These are phyloP conservation scores for Conticribra guillardii DNA, from an alignment of 108 stramenopile species.

Conservation along the genomic window DNA sequence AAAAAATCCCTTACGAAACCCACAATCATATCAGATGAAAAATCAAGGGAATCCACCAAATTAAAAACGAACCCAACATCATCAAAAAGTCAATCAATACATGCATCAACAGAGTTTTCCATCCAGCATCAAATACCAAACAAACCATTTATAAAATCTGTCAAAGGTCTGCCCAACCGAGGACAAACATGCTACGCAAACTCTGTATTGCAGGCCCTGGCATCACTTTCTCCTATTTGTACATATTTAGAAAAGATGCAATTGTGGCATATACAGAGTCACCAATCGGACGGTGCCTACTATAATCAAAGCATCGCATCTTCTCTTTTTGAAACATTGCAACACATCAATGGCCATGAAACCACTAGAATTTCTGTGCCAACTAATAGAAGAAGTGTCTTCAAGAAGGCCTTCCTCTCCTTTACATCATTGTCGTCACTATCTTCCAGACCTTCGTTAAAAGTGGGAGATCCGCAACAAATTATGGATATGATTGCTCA, in stretches of 20 bases:
- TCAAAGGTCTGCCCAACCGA: conserved; percentile 66
- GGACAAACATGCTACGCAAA: conserved; percentile 88
- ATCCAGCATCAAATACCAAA: not conserved
- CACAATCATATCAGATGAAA: too few species aligned
- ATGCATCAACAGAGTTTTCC: not conserved
- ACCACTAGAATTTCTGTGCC: not conserved
- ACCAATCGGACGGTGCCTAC: not conserved
- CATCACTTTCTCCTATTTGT: conserved; percentile 61
- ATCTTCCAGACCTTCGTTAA: not conserved
- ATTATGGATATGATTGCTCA: conserved; percentile 51
- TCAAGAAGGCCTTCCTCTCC: conserved; percentile 21
- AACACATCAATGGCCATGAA: conserved; percentile 50
- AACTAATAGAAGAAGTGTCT: conserved; percentile 10
- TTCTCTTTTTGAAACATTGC: conserved; percentile 33
- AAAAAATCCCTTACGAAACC: too few species aligned
- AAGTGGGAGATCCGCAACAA: conserved; percentile 14
- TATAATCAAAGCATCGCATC: conserved; percentile 9
- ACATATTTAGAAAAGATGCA: conserved; percentile 58
- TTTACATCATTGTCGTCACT: too few species aligned
- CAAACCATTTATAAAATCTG: conserved; percentile 1
- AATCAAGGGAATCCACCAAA: too few species aligned
- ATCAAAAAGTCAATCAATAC: not conserved
- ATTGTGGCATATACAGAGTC: not conserved
- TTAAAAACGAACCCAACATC: not conserved
- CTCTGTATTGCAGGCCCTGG: conserved; percentile 78